Percentiles rank a stretch among this genome's conserved stretches.
phyloP scores from a whole-genome alignment of 768 basidiomycete genomes.

The Psilocybe azurescens region DNA sequence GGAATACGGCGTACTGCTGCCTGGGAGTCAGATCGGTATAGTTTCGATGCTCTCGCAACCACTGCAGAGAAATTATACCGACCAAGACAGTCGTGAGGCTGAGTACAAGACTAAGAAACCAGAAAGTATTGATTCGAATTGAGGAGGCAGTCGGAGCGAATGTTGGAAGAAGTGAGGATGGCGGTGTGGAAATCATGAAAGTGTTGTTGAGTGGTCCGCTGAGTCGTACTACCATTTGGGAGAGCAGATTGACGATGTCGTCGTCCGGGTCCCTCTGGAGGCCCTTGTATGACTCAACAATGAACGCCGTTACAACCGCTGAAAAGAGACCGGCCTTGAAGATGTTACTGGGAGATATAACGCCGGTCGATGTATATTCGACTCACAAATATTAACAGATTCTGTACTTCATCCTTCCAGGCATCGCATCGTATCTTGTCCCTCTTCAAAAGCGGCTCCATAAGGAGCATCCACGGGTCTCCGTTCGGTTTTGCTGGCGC shows the following conservation, averaged over 20 bases:
- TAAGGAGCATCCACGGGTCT: background rate
- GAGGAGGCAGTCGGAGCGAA: background rate
- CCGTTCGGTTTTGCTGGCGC: constrained; percentile 3
- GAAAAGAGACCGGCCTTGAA: constrained; percentile 9
- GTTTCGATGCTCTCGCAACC: constrained; percentile 21
- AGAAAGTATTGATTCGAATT: background rate
- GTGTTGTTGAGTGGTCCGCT: background rate
- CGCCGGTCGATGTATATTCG: background rate
- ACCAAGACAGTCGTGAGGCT: constrained; percentile 21
- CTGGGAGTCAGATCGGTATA: constrained; percentile 14
- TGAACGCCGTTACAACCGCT: constrained; percentile 8
- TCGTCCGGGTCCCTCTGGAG: background rate
- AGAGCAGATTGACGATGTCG: background rate
- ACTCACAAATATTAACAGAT: constrained; percentile 5
- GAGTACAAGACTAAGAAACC: constrained; percentile 21
- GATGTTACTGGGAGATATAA: background rate
- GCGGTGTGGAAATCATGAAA: background rate
- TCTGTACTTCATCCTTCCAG: constrained; percentile 8
- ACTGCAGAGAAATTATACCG: constrained; percentile 23
- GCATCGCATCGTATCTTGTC: background rate
- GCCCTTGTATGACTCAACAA: constrained; percentile 9
- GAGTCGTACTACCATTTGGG: background rate
- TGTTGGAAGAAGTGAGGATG: background rate
- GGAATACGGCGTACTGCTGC: constrained; percentile 11
- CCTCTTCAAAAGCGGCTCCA: constrained; percentile 4